These are phyloP conservation scores for Penicillium diatomitis DNA, from an alignment of 495 filamentous ascomycete species.

Conservation along the genomic window DNA sequence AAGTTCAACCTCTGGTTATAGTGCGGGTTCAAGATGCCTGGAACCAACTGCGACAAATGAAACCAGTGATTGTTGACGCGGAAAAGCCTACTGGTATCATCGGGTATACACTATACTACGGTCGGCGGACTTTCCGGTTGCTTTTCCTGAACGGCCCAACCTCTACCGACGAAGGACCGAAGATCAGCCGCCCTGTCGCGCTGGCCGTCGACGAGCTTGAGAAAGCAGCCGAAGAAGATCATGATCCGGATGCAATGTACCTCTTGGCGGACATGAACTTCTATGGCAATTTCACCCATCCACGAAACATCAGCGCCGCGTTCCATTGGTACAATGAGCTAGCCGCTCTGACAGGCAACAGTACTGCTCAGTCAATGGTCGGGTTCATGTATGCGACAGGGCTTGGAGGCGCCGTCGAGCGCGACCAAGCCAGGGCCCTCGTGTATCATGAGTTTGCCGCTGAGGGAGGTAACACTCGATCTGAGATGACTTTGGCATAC, in stretches of 20 bases:
- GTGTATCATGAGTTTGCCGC: slow-evolving; percentile 94
- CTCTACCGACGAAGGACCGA: slow-evolving; percentile 15
- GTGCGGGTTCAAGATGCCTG: slow-evolving; percentile 31
- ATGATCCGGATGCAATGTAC: slow-evolving; percentile 79
- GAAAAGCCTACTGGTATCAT: slow-evolving; percentile 38
- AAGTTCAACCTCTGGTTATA: slow-evolving; percentile 4
- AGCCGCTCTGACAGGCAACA: slow-evolving; percentile 72
- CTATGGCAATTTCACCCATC: slow-evolving; percentile 87
- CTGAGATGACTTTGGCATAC: slow-evolving; percentile 91
- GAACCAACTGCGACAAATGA: slow-evolving; percentile 23
- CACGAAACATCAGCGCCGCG: slow-evolving; percentile 70
- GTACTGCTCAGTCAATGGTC: slow-evolving; percentile 87
- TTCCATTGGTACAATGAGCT: slow-evolving; percentile 76
- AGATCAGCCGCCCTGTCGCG: slow-evolving; percentile 23
- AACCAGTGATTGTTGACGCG: slow-evolving; percentile 15
- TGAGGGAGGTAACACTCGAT: slow-evolving; percentile 67
- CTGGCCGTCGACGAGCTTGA: slow-evolving; percentile 65
- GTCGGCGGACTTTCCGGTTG: slow-evolving; percentile 37
- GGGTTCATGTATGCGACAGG: slow-evolving; percentile 96
- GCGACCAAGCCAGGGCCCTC: slow-evolving; percentile 85
- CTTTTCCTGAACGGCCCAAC: slow-evolving; percentile 43
- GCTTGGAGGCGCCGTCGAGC: slow-evolving; percentile 69
- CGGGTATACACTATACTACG: slow-evolving; percentile 39
- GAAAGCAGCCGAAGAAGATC: slow-evolving; percentile 58
- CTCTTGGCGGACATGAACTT: slow-evolving; percentile 93